These are phyloP conservation scores for Macrolepiota fuliginosa DNA, from an alignment of 768 basidiomycete species.

Conservation along the genomic window DNA sequence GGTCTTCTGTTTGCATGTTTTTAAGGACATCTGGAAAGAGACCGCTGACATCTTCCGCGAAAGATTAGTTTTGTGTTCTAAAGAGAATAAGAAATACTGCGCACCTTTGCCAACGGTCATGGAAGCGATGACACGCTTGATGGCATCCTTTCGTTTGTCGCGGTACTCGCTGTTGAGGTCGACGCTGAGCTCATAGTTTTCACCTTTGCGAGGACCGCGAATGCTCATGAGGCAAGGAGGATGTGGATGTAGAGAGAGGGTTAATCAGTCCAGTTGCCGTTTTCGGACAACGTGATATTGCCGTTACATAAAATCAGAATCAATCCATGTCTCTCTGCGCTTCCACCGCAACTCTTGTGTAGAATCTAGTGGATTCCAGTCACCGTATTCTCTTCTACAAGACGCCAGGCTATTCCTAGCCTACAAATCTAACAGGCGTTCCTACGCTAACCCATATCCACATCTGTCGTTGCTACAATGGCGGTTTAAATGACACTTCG, in stretches of 20 bases:
- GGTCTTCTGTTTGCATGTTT: slow-evolving; percentile 99
- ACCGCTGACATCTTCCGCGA: slow-evolving; percentile 75
- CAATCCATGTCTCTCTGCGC: too few relatives aligned
- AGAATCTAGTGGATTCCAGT: too few relatives aligned
- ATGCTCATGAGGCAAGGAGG: slow-evolving; percentile 38
- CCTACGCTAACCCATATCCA: neutral
- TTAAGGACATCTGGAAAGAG: slow-evolving; percentile 98
- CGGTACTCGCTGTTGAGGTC: slow-evolving; percentile 97
- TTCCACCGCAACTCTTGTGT: too few relatives aligned
- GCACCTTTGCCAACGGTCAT: slow-evolving; percentile 99
- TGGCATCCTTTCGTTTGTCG: slow-evolving; percentile 96
- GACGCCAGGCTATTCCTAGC: too few relatives aligned
- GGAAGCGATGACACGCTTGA: slow-evolving; percentile 95
- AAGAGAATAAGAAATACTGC: slow-evolving; percentile 15
- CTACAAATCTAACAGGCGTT: neutral
- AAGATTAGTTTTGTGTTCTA: slow-evolving; percentile 1
- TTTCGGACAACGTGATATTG: neutral
- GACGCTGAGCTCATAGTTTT: slow-evolving; percentile 95
- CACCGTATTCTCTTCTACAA: too few relatives aligned
- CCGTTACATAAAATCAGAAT: too few relatives aligned
- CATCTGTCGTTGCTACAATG: neutral
- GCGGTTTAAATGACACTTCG: neutral
- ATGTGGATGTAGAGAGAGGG: neutral
- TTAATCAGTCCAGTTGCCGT: neutral
- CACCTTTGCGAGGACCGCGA: slow-evolving; percentile 72